Percentiles rank a stretch among this genome's conserved stretches.
These are phyloP conservation scores for Haplosporangium sp. DNA, from an alignment of 371 early-diverging fungal species.

Conservation along the genomic window DNA sequence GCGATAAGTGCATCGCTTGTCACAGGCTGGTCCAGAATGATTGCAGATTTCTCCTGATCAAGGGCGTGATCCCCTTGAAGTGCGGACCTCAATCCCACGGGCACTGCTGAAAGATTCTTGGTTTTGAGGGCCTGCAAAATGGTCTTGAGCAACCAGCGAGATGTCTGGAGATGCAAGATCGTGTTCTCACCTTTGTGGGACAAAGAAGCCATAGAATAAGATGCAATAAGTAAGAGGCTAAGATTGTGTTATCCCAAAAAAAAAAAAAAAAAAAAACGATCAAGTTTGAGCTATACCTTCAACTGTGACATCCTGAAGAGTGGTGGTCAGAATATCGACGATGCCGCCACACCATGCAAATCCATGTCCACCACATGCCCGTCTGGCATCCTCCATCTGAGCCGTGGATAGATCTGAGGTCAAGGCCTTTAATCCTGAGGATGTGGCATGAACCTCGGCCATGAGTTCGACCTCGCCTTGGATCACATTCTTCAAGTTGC, in stretches of 20 bases:
- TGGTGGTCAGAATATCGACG: conserved; percentile 59
- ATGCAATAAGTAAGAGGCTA: not conserved
- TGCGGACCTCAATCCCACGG: conserved; percentile 31
- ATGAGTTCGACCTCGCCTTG: conserved; percentile 65
- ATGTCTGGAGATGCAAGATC: conserved; percentile 74
- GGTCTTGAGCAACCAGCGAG: conserved; percentile 75
- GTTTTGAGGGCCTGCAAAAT: conserved; percentile 40
- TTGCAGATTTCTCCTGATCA: conserved; percentile 30
- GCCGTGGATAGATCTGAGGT: conserved; percentile 76
- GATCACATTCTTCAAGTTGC: conserved; percentile 68
- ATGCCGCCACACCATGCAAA: conserved; percentile 68
- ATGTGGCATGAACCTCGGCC: conserved; percentile 86
- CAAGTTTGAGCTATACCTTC: conserved; percentile 52
- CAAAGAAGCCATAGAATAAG: not conserved
- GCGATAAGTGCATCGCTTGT: conserved; percentile 25
- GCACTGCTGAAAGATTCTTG: conserved; percentile 33
- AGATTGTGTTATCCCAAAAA: not conserved
- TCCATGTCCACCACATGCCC: conserved; percentile 86
- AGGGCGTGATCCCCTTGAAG: conserved; percentile 12
- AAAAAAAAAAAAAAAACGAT: not conserved
- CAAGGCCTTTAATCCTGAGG: conserved; percentile 86
- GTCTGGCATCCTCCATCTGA: conserved; percentile 79
- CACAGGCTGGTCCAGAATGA: conserved; percentile 30
- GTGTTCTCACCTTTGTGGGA: conserved; percentile 62
- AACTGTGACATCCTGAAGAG: conserved; percentile 64